Conservation (phyloP, 1,284 basidiomycete genomes). For the Peniophora sp. region DNA sequence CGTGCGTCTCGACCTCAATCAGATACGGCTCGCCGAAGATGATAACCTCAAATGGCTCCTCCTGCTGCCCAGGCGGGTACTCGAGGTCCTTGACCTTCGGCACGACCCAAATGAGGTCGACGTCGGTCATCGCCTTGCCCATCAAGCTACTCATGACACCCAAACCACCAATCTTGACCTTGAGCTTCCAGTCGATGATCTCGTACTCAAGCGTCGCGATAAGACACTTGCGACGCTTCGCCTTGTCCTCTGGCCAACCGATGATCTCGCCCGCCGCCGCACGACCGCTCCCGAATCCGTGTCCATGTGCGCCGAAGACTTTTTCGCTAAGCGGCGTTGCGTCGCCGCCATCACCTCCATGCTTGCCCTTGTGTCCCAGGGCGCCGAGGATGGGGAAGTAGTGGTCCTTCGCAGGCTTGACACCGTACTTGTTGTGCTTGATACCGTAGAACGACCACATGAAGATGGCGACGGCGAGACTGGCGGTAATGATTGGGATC, state of each 20-base stretch:
- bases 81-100: slow-evolving; percentile 92
- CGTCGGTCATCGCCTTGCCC: slow-evolving; percentile 95
- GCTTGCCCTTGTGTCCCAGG: slow-evolving; percentile 55
- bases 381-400: slow-evolving; percentile 73
- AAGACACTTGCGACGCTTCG: slow-evolving; percentile 82
- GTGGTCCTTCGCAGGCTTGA: slow-evolving; percentile 58
- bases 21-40: slow-evolving; percentile 93
- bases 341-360: slow-evolving; percentile 47
- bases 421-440: slow-evolving; percentile 87
- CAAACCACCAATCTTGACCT: slow-evolving; percentile 93
- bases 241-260: slow-evolving; percentile 88
- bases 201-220: slow-evolving; percentile 92
- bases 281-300: not conserved
- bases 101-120: slow-evolving; percentile 87
- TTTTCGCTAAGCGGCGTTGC: slow-evolving; percentile 50
- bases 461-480: slow-evolving; percentile 77
- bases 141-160: slow-evolving; percentile 95
- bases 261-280: slow-evolving; percentile 60
- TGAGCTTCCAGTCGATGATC: slow-evolving; percentile 92
- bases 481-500: slow-evolving; percentile 80
- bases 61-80: slow-evolving; percentile 83
- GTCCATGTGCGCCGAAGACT: slow-evolving; percentile 41
- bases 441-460: slow-evolving; percentile 95
- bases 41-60: slow-evolving; percentile 89
- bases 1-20: slow-evolving; percentile 89